These are phyloP conservation scores for Yamadazyma spencermartinsiae DNA, from an alignment of 1,139 yeast species.

Conservation along the genomic window DNA sequence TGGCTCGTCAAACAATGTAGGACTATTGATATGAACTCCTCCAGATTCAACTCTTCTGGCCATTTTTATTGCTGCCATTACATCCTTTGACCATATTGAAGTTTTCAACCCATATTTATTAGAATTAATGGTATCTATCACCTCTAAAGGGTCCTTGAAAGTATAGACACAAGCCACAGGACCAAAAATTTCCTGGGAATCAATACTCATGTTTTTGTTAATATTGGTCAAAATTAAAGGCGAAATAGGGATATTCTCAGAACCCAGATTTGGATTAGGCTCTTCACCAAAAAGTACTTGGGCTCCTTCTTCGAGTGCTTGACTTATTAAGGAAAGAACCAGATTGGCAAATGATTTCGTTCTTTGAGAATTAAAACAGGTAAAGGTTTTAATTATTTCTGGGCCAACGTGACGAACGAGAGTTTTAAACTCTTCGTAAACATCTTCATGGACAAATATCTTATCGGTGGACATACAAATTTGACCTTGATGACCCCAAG, in stretches of 20 bases:
- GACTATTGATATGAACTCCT: constrained; percentile 52
- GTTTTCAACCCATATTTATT: constrained; percentile 50
- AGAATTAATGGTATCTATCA: constrained; percentile 30
- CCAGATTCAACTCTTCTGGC: constrained; percentile 45
- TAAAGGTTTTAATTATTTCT: constrained; percentile 21
- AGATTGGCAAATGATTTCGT: constrained; percentile 24
- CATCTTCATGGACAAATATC: constrained; percentile 31
- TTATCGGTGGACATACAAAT: constrained; percentile 48
- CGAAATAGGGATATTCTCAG: constrained; percentile 12
- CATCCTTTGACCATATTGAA: constrained; percentile 54
- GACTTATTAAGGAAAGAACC: constrained; percentile 30
- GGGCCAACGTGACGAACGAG: constrained; percentile 22
- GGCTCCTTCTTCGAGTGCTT: constrained; percentile 49
- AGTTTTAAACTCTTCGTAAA: constrained; percentile 28
- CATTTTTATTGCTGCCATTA: constrained; percentile 34
- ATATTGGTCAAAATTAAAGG: constrained; percentile 41
- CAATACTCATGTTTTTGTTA: constrained; percentile 31
- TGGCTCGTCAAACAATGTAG: constrained; percentile 51
- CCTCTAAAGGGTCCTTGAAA: constrained; percentile 31
- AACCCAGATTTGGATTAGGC: constrained; percentile 6
- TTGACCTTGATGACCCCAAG: constrained; percentile 48
- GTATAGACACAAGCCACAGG: constrained; percentile 43
- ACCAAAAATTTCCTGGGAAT: constrained; percentile 45
- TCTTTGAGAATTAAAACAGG: constrained; percentile 28
- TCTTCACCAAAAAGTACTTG: constrained; percentile 25